phyloP scores from a whole-genome alignment of 768 basidiomycete genomes.

The Leccinum imitatum region DNA sequence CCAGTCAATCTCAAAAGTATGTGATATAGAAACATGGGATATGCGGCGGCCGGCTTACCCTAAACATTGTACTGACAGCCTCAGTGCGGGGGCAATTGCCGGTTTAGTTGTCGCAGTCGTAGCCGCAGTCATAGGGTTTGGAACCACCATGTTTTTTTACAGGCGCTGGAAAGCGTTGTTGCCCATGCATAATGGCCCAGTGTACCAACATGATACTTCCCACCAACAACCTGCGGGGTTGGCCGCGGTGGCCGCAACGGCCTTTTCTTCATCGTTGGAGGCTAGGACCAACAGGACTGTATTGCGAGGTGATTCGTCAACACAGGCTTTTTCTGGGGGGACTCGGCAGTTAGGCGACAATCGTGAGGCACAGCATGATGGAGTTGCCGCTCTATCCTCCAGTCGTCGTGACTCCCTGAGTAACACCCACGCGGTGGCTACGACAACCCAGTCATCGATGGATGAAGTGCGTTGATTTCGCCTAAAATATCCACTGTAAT shows the following conservation, averaged over 20 bases:
- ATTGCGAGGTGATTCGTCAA: slow-evolving; percentile 6
- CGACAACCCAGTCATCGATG: background rate
- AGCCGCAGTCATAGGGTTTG: slow-evolving; percentile 14
- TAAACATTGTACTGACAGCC: slow-evolving; percentile 2
- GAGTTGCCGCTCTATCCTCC: background rate
- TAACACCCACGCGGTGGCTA: slow-evolving; percentile 4
- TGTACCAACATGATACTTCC: slow-evolving; percentile 11
- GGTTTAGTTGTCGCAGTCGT: slow-evolving; percentile 22
- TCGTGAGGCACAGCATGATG: background rate
- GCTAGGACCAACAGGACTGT: slow-evolving; percentile 16
- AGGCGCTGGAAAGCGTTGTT: slow-evolving; percentile 28
- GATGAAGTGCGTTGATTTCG: slow-evolving; percentile 20
- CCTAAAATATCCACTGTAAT: background rate
- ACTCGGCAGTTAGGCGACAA: slow-evolving; percentile 13
- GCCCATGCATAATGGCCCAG: slow-evolving; percentile 12
- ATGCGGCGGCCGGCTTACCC: slow-evolving; percentile 7
- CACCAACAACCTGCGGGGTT: slow-evolving; percentile 8
- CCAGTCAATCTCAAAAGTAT: slow-evolving; percentile 10
- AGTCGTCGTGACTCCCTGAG: slow-evolving; percentile 15
- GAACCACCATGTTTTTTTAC: slow-evolving; percentile 27
- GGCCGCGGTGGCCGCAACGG: slow-evolving; percentile 1
- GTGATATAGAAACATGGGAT: slow-evolving; percentile 1
- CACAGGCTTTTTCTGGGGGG: slow-evolving; percentile 3
- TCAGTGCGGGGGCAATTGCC: slow-evolving; percentile 24
- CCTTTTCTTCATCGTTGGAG: slow-evolving; percentile 23